phyloP scores from a whole-genome alignment of 257 asterid genomes.

The Rhazya stricta region DNA sequence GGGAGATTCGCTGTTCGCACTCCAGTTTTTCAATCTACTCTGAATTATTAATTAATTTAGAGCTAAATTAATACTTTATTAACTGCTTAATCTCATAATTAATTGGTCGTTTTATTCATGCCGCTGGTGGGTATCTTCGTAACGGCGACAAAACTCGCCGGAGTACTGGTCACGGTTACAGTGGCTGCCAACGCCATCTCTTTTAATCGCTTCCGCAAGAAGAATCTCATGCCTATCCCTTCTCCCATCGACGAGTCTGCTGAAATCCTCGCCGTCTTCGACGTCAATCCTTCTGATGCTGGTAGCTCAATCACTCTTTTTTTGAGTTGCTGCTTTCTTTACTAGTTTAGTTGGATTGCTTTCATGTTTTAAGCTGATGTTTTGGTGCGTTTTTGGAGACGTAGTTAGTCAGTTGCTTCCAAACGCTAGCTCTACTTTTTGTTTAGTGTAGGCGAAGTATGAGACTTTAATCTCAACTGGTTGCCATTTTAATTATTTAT shows the following conservation, averaged over 20 bases:
- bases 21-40: neutral
- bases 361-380: neutral
- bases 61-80: neutral
- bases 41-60: neutral
- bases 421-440: too few species aligned
- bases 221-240: conserved; percentile 52
- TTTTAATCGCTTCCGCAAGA: conserved; percentile 54
- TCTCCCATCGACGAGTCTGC: conserved; percentile 70
- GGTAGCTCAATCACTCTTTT: conserved; percentile 22
- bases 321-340: too few species aligned
- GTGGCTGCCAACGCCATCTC: conserved; percentile 85
- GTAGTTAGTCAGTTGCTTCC: neutral
- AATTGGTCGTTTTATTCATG: conserved; percentile 26
- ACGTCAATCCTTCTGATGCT: conserved; percentile 30
- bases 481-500: too few species aligned
- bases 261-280: conserved; percentile 63
- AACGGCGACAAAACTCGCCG: conserved; percentile 87
- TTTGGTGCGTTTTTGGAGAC: too few species aligned
- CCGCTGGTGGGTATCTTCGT: conserved; percentile 45
- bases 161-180: conserved; percentile 58
- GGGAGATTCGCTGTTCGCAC: too few species aligned
- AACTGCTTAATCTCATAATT: neutral
- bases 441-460: too few species aligned
- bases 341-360: too few species aligned
- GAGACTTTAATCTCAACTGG: too few species aligned